Conservation (phyloP, 768 basidiomycete genomes). For the Dictyophora rubrovolvata region DNA sequence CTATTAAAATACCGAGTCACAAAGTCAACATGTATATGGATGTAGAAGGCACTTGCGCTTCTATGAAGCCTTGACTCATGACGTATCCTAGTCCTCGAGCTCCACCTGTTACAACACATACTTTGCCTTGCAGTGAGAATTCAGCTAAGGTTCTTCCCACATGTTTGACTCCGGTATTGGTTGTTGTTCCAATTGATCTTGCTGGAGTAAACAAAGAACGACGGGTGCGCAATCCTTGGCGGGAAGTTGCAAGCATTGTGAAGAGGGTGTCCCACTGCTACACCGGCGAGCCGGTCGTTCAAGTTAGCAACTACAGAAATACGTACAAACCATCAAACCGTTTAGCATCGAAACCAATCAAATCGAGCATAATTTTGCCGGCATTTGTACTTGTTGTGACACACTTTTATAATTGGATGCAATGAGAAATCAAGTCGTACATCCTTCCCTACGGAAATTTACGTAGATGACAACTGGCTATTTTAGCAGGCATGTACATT, state of each 20-base stretch:
- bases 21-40: not conserved
- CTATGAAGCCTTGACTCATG: slow-evolving; percentile 83
- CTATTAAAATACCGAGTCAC: slow-evolving; percentile 25
- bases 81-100: slow-evolving; percentile 85
- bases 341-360: too few relatives aligned
- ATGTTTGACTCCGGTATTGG: not conserved
- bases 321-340: too few relatives aligned
- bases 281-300: not conserved
- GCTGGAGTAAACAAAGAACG: not conserved
- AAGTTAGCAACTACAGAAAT: not conserved
- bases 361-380: too few relatives aligned
- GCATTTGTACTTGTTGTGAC: too few relatives aligned
- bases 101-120: slow-evolving; percentile 87
- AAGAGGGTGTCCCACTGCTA: not conserved
- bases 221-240: not conserved
- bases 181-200: not conserved
- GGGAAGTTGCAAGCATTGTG: not conserved
- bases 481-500: slow-evolving; percentile 7
- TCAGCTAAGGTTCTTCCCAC: slow-evolving; percentile 47
- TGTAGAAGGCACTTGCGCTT: slow-evolving; percentile 47
- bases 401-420: too few relatives aligned
- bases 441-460: not conserved
- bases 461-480: slow-evolving; percentile 3
- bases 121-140: slow-evolving; percentile 77
- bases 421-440: not conserved